Evolutionary conservation across 2,329 filamentous ascomycete species (phyloP), one percentile per base, ranked within the genome.

Genomic region (Exophiala lecanii-corni): DNA sequence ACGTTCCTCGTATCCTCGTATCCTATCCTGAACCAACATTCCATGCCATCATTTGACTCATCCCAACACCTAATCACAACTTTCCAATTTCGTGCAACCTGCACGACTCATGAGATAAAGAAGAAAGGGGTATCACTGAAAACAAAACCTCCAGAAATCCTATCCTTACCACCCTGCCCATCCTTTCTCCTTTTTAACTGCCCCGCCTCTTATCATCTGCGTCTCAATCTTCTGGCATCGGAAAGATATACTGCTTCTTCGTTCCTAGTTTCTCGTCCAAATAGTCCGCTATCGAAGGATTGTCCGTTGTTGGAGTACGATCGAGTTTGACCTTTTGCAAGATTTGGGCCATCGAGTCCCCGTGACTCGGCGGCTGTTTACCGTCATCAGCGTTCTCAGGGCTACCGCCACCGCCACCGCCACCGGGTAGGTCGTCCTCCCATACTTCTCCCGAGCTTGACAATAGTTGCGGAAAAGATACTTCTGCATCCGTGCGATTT

Each of bases 381-480:
- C 23, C 9, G 34, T 6, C 26, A 33, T n/a, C 20, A 12, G 7
- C 12, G 23, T 6, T 7, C n/a, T 43, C 33, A 5, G 33, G 16
- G 18, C 17, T n/a, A 9, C 18, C 16, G 16, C 17, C 15, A 12
- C 6, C 9, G 16, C 16, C 18, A 26, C 7, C 23, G 23, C 35
- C 13, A n/a, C n/a, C n/a, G n/a, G n/a, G n/a, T n/a, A n/a, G n/a
- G 10, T 41, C 33, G 57, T 53, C 51, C 28, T 53, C 49, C 47
- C 48, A 53, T 9, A 51, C 37, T 6, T 55, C 32, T 7, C 66
- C 68, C 70, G 57, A 5, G 60, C 58, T 7, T 66, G 35, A 31
- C 66, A 66, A 51, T 69, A 70, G 50, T 73, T 73, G 6, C 70
- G 63, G 30, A 62, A 61, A 7, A 73, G 58, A 49, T 71, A 73